A percentile compares a stretch with the other conserved stretches of the same genome.
Evolutionary conservation across 2,329 filamentous ascomycete genomes (phyloP).

Genomic region (Dactylellina sp.): DNA sequence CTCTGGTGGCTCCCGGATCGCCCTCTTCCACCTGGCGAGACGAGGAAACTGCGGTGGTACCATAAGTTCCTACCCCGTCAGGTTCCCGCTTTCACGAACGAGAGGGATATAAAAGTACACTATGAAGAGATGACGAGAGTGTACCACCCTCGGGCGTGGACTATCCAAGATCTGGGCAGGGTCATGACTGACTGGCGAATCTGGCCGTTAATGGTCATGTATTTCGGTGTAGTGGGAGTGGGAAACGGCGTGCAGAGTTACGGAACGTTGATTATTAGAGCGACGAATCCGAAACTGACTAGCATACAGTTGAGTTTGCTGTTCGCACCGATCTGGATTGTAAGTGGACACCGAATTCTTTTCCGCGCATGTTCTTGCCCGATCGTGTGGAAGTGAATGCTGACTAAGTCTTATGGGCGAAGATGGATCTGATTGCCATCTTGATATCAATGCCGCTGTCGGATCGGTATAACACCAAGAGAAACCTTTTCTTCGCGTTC

Average conservation of each 20-base stretch:
- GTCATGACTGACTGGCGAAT: conserved; percentile 87
- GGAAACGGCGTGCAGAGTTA: conserved; percentile 91
- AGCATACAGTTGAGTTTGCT: conserved; percentile 82
- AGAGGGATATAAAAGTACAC: conserved; percentile 79
- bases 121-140: conserved; percentile 85
- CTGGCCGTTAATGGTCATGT: conserved; percentile 89
- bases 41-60: conserved; percentile 64
- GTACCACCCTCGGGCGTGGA: conserved; percentile 81
- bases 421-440: conserved; percentile 90
- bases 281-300: conserved; percentile 79
- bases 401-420: not conserved
- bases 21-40: conserved; percentile 71
- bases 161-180: conserved; percentile 73
- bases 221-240: conserved; percentile 92
- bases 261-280: conserved; percentile 84
- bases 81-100: conserved; percentile 77
- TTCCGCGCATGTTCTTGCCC: too few relatives aligned
- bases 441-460: conserved; percentile 85
- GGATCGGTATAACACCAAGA: conserved; percentile 84
- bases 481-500: conserved; percentile 82
- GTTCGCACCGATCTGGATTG: conserved; percentile 92
- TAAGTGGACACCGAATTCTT: conserved; percentile 65
- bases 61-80: conserved; percentile 76
- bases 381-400: too few relatives aligned
- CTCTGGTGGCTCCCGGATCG: conserved; percentile 93